These are phyloP conservation scores for Dendrobium huoshanense DNA, from an alignment of 106 monocot genomes.

Conservation along the genomic window DNA sequence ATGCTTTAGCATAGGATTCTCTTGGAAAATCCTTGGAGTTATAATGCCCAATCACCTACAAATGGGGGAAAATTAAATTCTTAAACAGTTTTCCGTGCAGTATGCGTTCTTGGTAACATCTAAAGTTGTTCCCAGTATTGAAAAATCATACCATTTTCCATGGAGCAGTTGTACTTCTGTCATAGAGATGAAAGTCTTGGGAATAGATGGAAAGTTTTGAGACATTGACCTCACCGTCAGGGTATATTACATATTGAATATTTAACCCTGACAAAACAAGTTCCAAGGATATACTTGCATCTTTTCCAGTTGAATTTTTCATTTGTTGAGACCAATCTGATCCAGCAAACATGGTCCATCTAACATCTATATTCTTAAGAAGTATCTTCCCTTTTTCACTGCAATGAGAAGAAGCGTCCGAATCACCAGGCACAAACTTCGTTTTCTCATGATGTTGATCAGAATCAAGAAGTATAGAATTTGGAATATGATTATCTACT, in stretches of 20 bases:
- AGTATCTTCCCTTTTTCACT: constrained; percentile 53
- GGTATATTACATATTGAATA: constrained; percentile 60
- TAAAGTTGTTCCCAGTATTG: not conserved
- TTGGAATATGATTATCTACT: constrained; percentile 70
- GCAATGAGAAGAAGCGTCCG: constrained; percentile 25
- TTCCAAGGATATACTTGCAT: constrained; percentile 54
- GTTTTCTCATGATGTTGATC: constrained; percentile 14
- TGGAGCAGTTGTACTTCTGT: constrained; percentile 74
- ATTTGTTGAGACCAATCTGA: constrained; percentile 56
- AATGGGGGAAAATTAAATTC: constrained; percentile 8
- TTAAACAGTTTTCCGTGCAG: constrained; percentile 1
- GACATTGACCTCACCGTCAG: constrained; percentile 56
- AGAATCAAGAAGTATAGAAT: constrained; percentile 9
- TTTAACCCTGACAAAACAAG: constrained; percentile 48
- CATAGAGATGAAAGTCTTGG: constrained; percentile 67
- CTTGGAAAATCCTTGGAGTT: constrained; percentile 65
- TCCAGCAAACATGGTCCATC: constrained; percentile 79
- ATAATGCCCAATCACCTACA: constrained; percentile 80
- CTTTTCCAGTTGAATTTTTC: constrained; percentile 39
- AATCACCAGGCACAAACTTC: constrained; percentile 10
- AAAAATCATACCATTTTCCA: constrained; percentile 75
- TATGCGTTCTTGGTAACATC: not conserved
- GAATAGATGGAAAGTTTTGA: constrained; percentile 57
- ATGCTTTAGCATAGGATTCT: constrained; percentile 76
- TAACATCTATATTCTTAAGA: constrained; percentile 62